Base-by-base conservation (phyloP, 306 rosid species). In the Betula pendula region DNA sequence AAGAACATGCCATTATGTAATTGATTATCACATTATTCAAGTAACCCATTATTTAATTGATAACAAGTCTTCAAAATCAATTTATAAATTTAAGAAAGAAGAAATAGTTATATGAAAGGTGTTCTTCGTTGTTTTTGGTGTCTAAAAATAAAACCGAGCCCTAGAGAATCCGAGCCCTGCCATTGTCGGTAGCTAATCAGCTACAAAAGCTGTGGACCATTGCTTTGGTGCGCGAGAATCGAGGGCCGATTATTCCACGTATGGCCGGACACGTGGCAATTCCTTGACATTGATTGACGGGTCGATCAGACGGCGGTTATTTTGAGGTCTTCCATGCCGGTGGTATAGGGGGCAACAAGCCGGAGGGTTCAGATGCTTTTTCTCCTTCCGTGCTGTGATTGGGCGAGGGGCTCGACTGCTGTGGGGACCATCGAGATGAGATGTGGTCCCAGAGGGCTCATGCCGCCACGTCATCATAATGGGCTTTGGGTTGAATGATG, bases 261-360 rank as follows among this genome's bases (percentile, higher is more conserved):
- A 44, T 5, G 9, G 1, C 1, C 0, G 7, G 59, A 65, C 80
- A 83, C 67, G 80, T 75, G 80, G 80, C 81, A 0, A 1, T 0
- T 1, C 1, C 9, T 3, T 3, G 69, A 16, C 40, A 8, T 72
- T 48, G 81, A 79, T 75, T 13, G 81, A 71, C 45, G 53, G 24
- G 83, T 79, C 68, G 27, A 79, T 83, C 81, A 2, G 31, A 79
- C 72, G 84, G 84, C 81, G 53, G 72, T 75, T 13, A 49, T 56
- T 83, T 75, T 65, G 52, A 79, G 83, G 40, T 44, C 42, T 11
- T 38, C 12, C 2, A 0, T 76, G 81, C 78, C 74, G 79, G 74
- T 22, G 60, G 31, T 49, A 22, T 2, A 43, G 81, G 84, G 76
- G 65, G 79, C 84, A 84, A 51, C 0, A 8, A 25, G 73, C 81